phyloP scores from a whole-genome alignment of 2,329 filamentous ascomycete species.

The Colletotrichum acutatum region DNA sequence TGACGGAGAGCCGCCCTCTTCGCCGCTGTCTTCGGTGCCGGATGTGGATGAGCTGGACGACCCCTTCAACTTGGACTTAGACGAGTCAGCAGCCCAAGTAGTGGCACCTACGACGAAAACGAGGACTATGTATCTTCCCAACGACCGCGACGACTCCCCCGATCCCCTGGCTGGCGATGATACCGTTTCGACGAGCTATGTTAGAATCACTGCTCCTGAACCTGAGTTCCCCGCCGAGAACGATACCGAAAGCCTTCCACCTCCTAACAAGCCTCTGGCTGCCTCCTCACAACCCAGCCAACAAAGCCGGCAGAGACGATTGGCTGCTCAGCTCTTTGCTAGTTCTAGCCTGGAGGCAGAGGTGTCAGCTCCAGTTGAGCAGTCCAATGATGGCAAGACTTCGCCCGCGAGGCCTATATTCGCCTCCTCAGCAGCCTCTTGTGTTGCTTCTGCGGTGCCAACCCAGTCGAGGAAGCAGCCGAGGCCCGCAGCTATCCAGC shows the following conservation, averaged over 20 bases:
- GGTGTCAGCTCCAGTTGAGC: neutral
- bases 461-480: neutral
- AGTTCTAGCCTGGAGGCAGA: neutral
- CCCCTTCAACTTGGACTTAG: constrained; percentile 22
- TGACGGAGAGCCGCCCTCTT: constrained; percentile 41
- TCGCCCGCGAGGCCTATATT: neutral
- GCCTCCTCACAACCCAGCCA: neutral
- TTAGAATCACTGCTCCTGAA: constrained; percentile 47
- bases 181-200: constrained; percentile 51
- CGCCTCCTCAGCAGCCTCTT: neutral
- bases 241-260: neutral
- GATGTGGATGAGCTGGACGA: constrained; percentile 43
- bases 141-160: constrained; percentile 3
- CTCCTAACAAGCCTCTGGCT: neutral
- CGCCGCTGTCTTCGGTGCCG: constrained; percentile 47
- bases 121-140: constrained; percentile 1
- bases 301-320: neutral
- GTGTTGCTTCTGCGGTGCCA: neutral
- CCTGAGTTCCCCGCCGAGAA: constrained; percentile 40
- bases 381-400: neutral
- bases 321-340: neutral
- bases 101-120: neutral
- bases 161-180: constrained; percentile 41
- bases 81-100: neutral
- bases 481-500: neutral